A percentile compares a stretch with the other conserved stretches of the same genome.
Conservation (phyloP, 805 yeast genomes). For the Starmerella floris region DNA sequence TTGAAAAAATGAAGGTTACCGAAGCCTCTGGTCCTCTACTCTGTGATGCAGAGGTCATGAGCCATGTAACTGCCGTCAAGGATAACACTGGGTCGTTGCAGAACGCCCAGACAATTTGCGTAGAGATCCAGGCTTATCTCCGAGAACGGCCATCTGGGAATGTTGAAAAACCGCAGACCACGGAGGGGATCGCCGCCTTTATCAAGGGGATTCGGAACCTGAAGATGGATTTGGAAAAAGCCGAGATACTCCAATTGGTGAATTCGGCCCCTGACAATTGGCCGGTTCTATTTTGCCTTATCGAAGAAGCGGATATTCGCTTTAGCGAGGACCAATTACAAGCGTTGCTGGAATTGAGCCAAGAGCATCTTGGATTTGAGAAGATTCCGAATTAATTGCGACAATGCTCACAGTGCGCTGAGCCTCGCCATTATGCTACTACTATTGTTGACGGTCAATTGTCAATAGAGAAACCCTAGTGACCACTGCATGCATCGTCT, state of each 20-base stretch:
- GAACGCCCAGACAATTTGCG: constrained; percentile 26
- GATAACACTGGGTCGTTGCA: constrained; percentile 21
- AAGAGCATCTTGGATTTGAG: constrained; percentile 27
- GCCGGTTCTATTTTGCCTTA: constrained; percentile 64
- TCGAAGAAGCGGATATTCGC: constrained; percentile 87
- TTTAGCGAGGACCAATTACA: constrained; percentile 56
- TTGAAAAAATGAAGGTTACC: constrained; percentile 36
- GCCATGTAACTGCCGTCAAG: constrained; percentile 40
- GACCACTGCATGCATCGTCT: no score
- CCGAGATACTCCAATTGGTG: constrained; percentile 72
- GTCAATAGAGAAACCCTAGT: no score
- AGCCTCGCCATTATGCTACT: no score
- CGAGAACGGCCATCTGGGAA: constrained; percentile 31
- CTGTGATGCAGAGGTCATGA: constrained; percentile 51
- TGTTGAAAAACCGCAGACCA: constrained; percentile 27
- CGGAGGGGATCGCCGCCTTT: constrained; percentile 28
- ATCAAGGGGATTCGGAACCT: constrained; percentile 33
- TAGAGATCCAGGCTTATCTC: constrained; percentile 29
- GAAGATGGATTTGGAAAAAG: constrained; percentile 51
- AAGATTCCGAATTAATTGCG: neutral
- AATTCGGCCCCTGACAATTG: constrained; percentile 67
- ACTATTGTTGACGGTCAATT: no score
- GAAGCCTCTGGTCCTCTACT: constrained; percentile 43
- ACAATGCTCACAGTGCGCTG: no score
- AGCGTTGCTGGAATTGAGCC: constrained; percentile 42